Evolutionary conservation across 2,329 filamentous ascomycete species (phyloP), one percentile per base, ranked within the genome.

Genomic region (Cyclaneusma minus): DNA sequence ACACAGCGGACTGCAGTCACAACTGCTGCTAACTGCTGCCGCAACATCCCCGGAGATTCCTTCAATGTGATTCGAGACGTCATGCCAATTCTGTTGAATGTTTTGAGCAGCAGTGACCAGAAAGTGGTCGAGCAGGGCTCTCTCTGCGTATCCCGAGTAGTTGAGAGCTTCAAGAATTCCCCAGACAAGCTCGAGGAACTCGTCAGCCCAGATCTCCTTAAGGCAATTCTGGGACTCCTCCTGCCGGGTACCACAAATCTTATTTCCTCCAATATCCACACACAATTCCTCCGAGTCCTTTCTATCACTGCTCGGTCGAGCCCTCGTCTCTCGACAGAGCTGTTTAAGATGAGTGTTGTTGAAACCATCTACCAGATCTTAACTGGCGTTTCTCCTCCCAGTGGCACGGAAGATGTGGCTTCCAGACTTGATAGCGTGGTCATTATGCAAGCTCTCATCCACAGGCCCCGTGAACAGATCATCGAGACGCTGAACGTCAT

Each of bases 391-490:
- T 95, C 89, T 0, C 85, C 89, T 2, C 89, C 89, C 1, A 68
- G 62, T 35, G 80, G 77, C 17, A 74, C 66, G 2, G 74, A 84
- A 18, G 75, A 87, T 47, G 68, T 83, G 30, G 78, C 74, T 16
- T 77, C 70, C 19, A 93, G 91, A 53, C 77, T 95, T 36, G 87
- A 95, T 51, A 93, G 84, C 45, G 87, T 95, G 29, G 70, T 98
- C 23, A 89, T 98, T 43, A 98, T 98, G 91, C 89, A 98, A 55
- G 84, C 91, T 19, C 63, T 98, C 35, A 93, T 98, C 27, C 89
- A 95, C 46, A 75, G 87, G 21, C 89, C 89, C 5, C 75, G 85
- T 30, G 91, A 98, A 39, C 89, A 98, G 52, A 81, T 98, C 11
- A 89, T 87, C 40, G 89, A 98, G 57, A 94, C 91, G 2, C 65